phyloP scores from a whole-genome alignment of 2,329 filamentous ascomycete genomes.

The Diaporthe sp. region DNA sequence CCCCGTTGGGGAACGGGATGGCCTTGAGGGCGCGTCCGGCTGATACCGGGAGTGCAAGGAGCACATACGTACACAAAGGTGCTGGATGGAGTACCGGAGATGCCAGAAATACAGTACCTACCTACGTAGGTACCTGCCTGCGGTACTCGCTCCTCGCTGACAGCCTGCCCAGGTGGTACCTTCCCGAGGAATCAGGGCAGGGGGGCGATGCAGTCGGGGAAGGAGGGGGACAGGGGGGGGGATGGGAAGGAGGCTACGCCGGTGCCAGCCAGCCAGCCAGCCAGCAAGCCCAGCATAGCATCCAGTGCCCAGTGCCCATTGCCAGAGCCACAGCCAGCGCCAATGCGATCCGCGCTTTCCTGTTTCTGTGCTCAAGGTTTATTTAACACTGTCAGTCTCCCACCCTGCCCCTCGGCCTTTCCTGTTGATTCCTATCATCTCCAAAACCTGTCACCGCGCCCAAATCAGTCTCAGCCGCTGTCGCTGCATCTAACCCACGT shows the following conservation, averaged over 20 bases:
- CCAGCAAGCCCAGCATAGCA: slow-evolving; percentile 10
- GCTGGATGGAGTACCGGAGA: neutral
- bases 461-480: slow-evolving; percentile 52
- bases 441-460: slow-evolving; percentile 46
- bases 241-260: slow-evolving; percentile 6
- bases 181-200: slow-evolving; percentile 15
- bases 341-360: slow-evolving; percentile 33
- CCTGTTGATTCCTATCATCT: slow-evolving; percentile 35
- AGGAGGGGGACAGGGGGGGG: slow-evolving; percentile 10
- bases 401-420: slow-evolving; percentile 37
- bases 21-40: neutral
- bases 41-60: neutral
- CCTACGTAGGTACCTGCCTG: neutral
- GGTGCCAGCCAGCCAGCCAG: slow-evolving; percentile 14
- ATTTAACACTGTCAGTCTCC: slow-evolving; percentile 40
- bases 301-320: slow-evolving; percentile 3
- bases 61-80: neutral
- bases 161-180: slow-evolving; percentile 19
- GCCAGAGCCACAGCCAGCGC: slow-evolving; percentile 23
- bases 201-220: slow-evolving; percentile 27
- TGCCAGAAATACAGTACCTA: neutral
- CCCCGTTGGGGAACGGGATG: neutral
- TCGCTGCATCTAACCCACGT: slow-evolving; percentile 58
- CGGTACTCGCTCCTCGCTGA: slow-evolving; percentile 8
- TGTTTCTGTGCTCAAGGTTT: slow-evolving; percentile 33